Conservation (phyloP, 2,329 filamentous ascomycete species). For the Monilinia vaccinii-corymbosi region DNA sequence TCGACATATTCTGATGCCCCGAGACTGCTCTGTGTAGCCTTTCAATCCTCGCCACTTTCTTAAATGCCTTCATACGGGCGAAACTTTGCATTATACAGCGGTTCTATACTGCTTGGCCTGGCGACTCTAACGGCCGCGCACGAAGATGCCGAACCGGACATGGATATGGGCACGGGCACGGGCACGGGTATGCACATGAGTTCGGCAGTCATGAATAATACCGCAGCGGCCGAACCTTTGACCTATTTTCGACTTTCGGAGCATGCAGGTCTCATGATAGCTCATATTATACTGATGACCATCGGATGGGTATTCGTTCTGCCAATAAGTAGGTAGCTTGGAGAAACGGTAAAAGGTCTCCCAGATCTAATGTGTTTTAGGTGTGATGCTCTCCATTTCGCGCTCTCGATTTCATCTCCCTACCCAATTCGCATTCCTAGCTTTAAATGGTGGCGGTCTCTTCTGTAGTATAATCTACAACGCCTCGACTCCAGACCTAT, state of each 20-base stretch:
- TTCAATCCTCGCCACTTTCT: background rate
- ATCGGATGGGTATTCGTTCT: slow-evolving; percentile 61
- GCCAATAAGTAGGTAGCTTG: slow-evolving; percentile 49
- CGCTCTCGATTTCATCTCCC: slow-evolving; percentile 65
- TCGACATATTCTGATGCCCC: background rate
- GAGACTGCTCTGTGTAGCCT: background rate
- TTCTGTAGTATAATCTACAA: slow-evolving; percentile 66
- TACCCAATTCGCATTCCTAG: slow-evolving; percentile 59
- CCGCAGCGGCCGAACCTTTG: slow-evolving; percentile 23
- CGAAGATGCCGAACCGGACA: slow-evolving; percentile 24
- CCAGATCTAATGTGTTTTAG: slow-evolving; percentile 15
- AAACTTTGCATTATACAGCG: background rate
- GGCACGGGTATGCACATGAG: slow-evolving; percentile 5
- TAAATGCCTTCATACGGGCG: slow-evolving; percentile 3
- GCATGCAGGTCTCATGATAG: slow-evolving; percentile 33
- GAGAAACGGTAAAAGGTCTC: background rate
- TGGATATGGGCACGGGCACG: slow-evolving; percentile 16
- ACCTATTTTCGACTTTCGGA: slow-evolving; percentile 36
- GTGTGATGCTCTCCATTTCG: slow-evolving; percentile 75
- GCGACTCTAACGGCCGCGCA: slow-evolving; percentile 10
- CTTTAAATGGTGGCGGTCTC: slow-evolving; percentile 54
- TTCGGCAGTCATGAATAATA: background rate
- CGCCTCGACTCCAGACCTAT: slow-evolving; percentile 72
- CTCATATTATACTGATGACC: slow-evolving; percentile 61
- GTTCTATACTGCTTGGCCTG: slow-evolving; percentile 12